Conservation (phyloP, 83 land plant genomes). For the Picea engelmannii region DNA sequence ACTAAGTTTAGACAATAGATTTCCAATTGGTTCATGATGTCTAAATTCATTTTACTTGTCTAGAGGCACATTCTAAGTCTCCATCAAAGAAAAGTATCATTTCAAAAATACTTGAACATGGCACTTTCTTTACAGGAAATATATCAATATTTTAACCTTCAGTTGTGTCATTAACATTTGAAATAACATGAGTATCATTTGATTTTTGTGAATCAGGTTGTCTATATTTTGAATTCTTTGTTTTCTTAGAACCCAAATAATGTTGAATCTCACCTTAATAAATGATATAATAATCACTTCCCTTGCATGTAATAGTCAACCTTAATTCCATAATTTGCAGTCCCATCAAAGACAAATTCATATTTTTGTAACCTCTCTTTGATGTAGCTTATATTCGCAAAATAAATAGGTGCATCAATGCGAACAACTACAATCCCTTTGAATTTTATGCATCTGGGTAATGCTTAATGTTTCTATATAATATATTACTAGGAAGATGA, state of each 20-base stretch:
- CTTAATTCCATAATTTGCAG: neutral
- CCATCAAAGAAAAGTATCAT: constrained; percentile 62
- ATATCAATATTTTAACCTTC: neutral
- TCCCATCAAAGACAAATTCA: too few species aligned
- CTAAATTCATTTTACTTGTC: constrained; percentile 5
- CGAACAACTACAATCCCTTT: too few species aligned
- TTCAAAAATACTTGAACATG: constrained; percentile 27
- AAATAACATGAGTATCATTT: neutral
- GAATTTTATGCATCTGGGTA: too few species aligned
- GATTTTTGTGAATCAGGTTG: neutral
- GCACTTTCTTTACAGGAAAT: constrained; percentile 16
- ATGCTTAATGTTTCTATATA: too few species aligned
- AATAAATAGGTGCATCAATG: too few species aligned
- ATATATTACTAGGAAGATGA: too few species aligned
- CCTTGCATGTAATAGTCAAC: constrained; percentile 57
- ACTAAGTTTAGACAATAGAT: neutral
- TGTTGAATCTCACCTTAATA: constrained; percentile 62
- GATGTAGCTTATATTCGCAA: too few species aligned
- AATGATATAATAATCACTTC: constrained; percentile 44
- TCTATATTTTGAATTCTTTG: neutral
- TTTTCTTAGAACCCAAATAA: constrained; percentile 33
- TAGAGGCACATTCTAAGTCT: constrained; percentile 48
- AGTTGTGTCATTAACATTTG: neutral
- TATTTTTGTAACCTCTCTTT: too few species aligned
- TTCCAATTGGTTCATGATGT: constrained; percentile 8